phyloP scores from a whole-genome alignment of 768 basidiomycete genomes.

The Royoungia palumana region DNA sequence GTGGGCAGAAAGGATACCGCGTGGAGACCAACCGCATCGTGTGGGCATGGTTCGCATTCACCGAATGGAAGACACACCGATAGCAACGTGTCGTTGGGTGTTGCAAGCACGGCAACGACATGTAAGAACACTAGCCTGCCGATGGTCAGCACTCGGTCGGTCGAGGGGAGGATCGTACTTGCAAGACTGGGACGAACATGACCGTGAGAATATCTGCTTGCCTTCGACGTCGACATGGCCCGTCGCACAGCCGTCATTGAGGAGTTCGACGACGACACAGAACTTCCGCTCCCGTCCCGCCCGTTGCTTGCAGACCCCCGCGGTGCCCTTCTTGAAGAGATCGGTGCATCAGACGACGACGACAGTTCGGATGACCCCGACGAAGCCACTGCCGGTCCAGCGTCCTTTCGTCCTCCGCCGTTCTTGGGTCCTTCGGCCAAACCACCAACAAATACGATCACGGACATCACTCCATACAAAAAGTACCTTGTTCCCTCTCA shows the following conservation, averaged over 20 bases:
- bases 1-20: slow-evolving; percentile 1
- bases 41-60: slow-evolving; percentile 60
- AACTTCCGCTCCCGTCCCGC: slow-evolving; percentile 73
- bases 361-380: slow-evolving; percentile 31
- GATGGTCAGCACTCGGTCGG: not conserved
- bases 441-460: slow-evolving; percentile 41
- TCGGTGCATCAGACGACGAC: slow-evolving; percentile 54
- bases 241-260: slow-evolving; percentile 65
- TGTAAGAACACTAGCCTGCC: slow-evolving; percentile 15
- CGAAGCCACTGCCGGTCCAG: slow-evolving; percentile 48
- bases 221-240: slow-evolving; percentile 47
- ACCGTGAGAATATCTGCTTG: slow-evolving; percentile 26
- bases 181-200: slow-evolving; percentile 1
- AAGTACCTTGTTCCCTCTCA: slow-evolving; percentile 45
- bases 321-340: slow-evolving; percentile 79
- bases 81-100: slow-evolving; percentile 2
- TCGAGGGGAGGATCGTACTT: not conserved
- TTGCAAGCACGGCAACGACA: slow-evolving; percentile 5
- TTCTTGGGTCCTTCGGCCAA: slow-evolving; percentile 18
- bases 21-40: slow-evolving; percentile 47
- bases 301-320: slow-evolving; percentile 61
- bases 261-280: slow-evolving; percentile 94
- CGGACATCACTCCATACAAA: slow-evolving; percentile 82
- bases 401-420: slow-evolving; percentile 34
- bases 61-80: slow-evolving; percentile 53